Evolutionary conservation across 2,329 filamentous ascomycete genomes (phyloP).

Genomic region (Calonectria honghensis): DNA sequence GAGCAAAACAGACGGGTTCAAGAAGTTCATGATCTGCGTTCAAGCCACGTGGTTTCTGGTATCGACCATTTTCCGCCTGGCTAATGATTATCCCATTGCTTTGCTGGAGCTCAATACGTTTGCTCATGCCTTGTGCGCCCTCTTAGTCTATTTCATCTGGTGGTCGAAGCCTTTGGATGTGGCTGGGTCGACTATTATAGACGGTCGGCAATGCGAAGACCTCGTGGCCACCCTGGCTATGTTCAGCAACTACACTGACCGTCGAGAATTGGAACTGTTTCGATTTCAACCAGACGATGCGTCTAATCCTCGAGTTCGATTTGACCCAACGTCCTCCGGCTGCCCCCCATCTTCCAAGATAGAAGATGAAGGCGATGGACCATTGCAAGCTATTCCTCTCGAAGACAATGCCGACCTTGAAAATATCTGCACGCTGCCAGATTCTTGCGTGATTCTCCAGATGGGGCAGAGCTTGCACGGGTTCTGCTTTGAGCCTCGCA

Average conservation of each 20-base stretch:
- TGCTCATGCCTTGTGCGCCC: constrained; percentile 11
- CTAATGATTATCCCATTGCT: background rate
- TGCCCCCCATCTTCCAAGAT: background rate
- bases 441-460: background rate
- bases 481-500: background rate
- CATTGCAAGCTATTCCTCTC: background rate
- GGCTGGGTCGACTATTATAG: background rate
- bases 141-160: background rate
- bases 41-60: constrained; percentile 9
- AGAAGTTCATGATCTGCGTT: constrained; percentile 19
- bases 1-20: constrained; percentile 20
- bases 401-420: background rate
- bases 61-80: background rate
- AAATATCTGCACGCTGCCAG: background rate
- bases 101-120: constrained; percentile 9
- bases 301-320: background rate
- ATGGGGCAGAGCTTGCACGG: constrained; percentile 4
- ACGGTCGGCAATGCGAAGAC: background rate
- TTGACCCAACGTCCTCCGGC: background rate
- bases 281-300: background rate
- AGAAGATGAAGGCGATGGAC: background rate
- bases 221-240: background rate
- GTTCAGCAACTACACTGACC: constrained; percentile 10
- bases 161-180: constrained; percentile 16
- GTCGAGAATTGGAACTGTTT: constrained; percentile 9